Percentiles rank a stretch among this genome's conserved stretches.
Conservation (phyloP, 2,329 filamentous ascomycete genomes). For the Talaromyces sp. region DNA sequence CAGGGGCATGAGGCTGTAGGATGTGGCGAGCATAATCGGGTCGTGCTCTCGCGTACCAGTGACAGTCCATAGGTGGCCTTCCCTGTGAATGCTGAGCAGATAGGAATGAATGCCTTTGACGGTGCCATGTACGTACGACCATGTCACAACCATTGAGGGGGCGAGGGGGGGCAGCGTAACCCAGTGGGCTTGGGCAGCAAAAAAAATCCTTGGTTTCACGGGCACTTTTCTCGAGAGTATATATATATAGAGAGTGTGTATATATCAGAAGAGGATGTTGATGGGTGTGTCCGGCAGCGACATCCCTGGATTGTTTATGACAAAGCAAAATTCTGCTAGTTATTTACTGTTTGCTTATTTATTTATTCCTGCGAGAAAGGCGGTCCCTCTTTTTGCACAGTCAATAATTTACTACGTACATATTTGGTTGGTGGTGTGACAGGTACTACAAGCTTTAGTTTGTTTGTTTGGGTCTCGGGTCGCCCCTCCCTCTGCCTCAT, state of each 20-base stretch:
- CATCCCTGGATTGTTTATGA: not conserved
- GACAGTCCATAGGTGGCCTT: not conserved
- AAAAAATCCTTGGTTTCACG: not conserved
- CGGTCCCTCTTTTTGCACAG: too few species aligned
- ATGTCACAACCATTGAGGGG: not conserved
- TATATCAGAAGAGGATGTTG: not conserved
- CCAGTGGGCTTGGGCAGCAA: not conserved
- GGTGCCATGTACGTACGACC: not conserved
- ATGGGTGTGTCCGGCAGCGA: not conserved
- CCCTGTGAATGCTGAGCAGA: not conserved
- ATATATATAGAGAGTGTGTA: too few species aligned
- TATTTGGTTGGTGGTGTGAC: not conserved
- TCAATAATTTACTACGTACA: too few species aligned
- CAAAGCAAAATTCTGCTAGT: too few species aligned
- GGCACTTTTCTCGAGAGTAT: not conserved
- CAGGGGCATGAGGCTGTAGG: not conserved
- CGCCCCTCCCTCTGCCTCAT: constrained; percentile 5
- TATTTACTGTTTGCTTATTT: not conserved
- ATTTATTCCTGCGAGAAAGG: not conserved
- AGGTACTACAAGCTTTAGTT: not conserved
- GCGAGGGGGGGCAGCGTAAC: not conserved
- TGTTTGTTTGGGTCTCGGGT: constrained; percentile 10
- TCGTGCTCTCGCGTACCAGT: not conserved
- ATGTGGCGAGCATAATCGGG: not conserved
- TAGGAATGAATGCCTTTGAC: not conserved